Base-by-base conservation (phyloP, 768 basidiomycete species). In the Paxillus involutus region DNA sequence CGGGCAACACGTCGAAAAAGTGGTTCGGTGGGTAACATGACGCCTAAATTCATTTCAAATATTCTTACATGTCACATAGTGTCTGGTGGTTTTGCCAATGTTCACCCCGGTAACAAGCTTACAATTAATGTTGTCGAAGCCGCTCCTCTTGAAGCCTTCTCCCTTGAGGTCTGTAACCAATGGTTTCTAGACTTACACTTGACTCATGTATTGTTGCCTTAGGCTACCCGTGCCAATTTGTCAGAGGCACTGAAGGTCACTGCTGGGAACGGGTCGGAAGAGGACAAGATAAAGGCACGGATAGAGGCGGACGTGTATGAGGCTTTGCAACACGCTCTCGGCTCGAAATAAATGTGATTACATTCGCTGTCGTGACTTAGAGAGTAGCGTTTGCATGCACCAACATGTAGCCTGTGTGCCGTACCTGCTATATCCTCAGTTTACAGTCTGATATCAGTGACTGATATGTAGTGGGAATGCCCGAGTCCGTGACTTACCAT, bases 121-220 rank as follows among this genome's bases (percentile, higher is more conserved):
- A 98, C 97, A 37, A 89, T 99, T 70, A 99, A 98, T 75, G 94
- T 89, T 54, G 87, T 99, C 44, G 97, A 99, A 79, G 97, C 91
- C 56, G 95, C 94, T 53, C 86, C 93, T 19, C 77, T 98, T 37
- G 94, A 95, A 52, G 79, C 85, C 39, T 96, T 98, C 77, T 96
- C 95, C 1, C 63, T 80, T 19, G 97, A 98, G 81, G 96, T 96
- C 59, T 52, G 80, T 68, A 37, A 24, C 49, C 36, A 17, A 19
- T 35, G 43, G 26, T 52, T n/a, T 16, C 56, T 49, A 19, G 30
- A 42, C 35, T 24, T 29, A 32, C 16, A 19, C 16, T 19, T 55
- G 30, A 48, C 53, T 56, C 47, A 61, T 49, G 26, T 55, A 26
- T 26, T 26, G 6, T 48, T 47, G n/a, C 42, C 46, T 52, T 65